Evolutionary conservation across 2,329 filamentous ascomycete genomes (phyloP).

Genomic region (Ceratocystis variospora): DNA sequence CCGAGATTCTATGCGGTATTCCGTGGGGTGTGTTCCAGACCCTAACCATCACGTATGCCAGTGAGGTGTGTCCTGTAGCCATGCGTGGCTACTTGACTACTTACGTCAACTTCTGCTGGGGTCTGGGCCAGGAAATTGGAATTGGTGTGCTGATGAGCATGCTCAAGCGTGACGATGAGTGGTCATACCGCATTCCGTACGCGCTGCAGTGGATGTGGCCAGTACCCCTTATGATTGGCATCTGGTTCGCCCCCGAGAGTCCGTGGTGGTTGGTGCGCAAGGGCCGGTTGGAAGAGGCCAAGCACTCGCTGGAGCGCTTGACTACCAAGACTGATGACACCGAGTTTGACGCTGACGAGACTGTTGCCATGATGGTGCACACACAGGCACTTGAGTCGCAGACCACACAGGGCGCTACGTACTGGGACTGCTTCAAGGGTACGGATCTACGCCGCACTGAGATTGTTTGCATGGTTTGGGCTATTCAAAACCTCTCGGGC

Average conservation of each 20-base stretch:
- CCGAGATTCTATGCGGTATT: conserved; percentile 50
- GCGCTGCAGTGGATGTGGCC: conserved; percentile 71
- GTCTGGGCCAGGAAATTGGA: conserved; percentile 58
- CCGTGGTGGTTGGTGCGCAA: conserved; percentile 66
- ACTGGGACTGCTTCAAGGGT: conserved; percentile 73
- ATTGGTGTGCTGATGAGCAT: conserved; percentile 61
- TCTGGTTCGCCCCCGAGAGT: conserved; percentile 55
- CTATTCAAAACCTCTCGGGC: conserved; percentile 49
- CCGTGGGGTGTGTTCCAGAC: conserved; percentile 48
- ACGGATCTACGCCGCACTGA: conserved; percentile 64
- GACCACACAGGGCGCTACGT: conserved; percentile 59
- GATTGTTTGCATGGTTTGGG: conserved; percentile 51
- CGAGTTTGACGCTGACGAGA: conserved; percentile 69
- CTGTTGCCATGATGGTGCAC: conserved; percentile 82
- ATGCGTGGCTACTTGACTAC: conserved; percentile 59
- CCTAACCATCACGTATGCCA: conserved; percentile 51
- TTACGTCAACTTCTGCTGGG: conserved; percentile 68
- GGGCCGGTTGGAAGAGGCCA: conserved; percentile 50
- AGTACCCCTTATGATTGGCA: conserved; percentile 49
- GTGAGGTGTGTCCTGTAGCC: conserved; percentile 58
- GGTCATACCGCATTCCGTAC: conserved; percentile 57
- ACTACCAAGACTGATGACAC: conserved; percentile 50
- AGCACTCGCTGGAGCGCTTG: conserved; percentile 49
- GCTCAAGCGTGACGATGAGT: conserved; percentile 50
- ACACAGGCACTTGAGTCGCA: conserved; percentile 68